Base-by-base conservation (phyloP, 1,284 basidiomycete genomes). In the Cutaneotrichosporon sp. region DNA sequence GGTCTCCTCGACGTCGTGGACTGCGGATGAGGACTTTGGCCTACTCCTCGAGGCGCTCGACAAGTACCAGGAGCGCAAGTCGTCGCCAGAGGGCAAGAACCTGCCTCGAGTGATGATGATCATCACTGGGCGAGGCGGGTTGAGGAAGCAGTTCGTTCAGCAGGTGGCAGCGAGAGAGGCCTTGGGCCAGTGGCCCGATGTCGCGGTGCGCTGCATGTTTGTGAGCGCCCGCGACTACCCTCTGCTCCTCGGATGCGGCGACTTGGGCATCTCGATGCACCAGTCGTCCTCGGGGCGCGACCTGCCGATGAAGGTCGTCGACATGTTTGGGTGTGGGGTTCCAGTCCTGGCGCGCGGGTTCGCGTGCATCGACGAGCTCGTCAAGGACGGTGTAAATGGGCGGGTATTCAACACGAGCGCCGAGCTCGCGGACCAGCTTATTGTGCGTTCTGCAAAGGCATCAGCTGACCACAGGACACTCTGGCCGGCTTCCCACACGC, bases 231-330 rank as follows among this genome's bases (percentile, higher is more conserved):
- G 87, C 69, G 90, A 94, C 72, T 99, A 99, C 79, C 91, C 92
- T 0, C 77, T 86, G 1, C 79, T 98, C 14, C 82, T 94, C 10
- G 95, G 95, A 29, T 90, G 90, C 4, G 92, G 94, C 3, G 94
- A 99, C 77, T 71, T 99, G 20, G 97, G 97, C 1, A 85, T 99
- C 53, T 92, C 88, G 60, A 81, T 99, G 59, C 97, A 99, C 78
- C 86, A 88, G 18, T 93, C 91, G 75, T 94, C 91, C 1, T 95
- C 92, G 0, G 90, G 87, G 0, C 81, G 95, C 50, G 97, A 99
- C 78, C 82, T 99, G 56, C 97, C 97, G 2, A 99, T 99, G 97
- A 99, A 99, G 79, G 89, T 99, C 10, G 95, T 99, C 2, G 97
- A 99, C 77, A 98, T 99, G 97, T 97, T 99, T 79, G 97, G 97